phyloP scores from a whole-genome alignment of 1,139 yeast species.

The Candida gigantensis region DNA sequence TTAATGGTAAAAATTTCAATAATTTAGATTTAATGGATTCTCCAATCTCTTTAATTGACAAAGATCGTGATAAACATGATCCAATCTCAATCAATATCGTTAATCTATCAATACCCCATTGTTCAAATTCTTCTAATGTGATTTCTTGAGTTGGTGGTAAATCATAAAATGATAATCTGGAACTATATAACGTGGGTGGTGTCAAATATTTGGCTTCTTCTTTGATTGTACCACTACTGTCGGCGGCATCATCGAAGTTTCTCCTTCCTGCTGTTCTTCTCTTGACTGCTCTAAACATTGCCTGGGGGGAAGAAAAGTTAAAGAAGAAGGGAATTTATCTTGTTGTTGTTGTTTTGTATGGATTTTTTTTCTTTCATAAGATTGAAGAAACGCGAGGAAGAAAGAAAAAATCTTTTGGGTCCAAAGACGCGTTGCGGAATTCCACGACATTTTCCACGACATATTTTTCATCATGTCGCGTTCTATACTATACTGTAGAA shows the following conservation, averaged over 20 bases:
- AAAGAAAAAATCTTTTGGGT: too few relatives aligned
- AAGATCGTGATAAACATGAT: constrained; percentile 66
- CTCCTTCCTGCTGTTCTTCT: constrained; percentile 76
- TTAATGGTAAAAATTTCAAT: constrained; percentile 65
- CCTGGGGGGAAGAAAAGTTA: too few relatives aligned
- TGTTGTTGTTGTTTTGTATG: too few relatives aligned
- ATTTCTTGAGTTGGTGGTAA: constrained; percentile 81
- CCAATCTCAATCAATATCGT: constrained; percentile 84
- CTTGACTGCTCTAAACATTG: constrained; percentile 79
- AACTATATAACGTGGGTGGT: constrained; percentile 14
- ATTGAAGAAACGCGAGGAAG: neutral
- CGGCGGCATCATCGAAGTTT: constrained; percentile 52
- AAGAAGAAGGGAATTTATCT: too few relatives aligned
- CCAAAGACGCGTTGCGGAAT: too few relatives aligned
- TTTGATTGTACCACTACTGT: constrained; percentile 35
- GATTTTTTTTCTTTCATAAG: too few relatives aligned
- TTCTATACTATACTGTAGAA: too few relatives aligned
- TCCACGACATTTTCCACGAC: too few relatives aligned
- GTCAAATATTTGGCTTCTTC: constrained; percentile 14
- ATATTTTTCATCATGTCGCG: too few relatives aligned
- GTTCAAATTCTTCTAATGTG: constrained; percentile 88
- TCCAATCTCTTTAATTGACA: constrained; percentile 65
- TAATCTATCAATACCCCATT: constrained; percentile 92
- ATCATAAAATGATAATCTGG: constrained; percentile 66
- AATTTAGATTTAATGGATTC: constrained; percentile 64